These are phyloP conservation scores for Candida lessepsii DNA, from an alignment of 805 yeast species.

Conservation along the genomic window DNA sequence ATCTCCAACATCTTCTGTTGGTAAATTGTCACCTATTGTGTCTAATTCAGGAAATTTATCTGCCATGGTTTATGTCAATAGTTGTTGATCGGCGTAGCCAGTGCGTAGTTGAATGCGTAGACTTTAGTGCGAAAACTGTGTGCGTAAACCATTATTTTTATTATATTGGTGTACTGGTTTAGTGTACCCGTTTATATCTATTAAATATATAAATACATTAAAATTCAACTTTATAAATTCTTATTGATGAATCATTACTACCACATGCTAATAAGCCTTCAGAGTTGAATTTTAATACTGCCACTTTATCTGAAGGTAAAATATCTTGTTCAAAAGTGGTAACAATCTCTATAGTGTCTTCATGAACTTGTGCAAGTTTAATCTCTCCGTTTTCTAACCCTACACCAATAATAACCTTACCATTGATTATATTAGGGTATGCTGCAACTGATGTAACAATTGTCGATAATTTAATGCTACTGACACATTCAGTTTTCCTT, in stretches of 20 bases:
- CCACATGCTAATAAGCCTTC: slow-evolving; percentile 52
- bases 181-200: too few species aligned
- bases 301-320: slow-evolving; percentile 62
- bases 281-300: slow-evolving; percentile 58
- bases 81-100: slow-evolving; percentile 5
- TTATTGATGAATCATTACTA: slow-evolving; percentile 63
- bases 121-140: too few species aligned
- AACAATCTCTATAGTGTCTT: slow-evolving; percentile 25
- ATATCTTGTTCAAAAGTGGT: slow-evolving; percentile 33
- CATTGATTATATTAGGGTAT: slow-evolving; percentile 23
- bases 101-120: slow-evolving; percentile 2
- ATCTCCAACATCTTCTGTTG: slow-evolving; percentile 31
- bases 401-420: slow-evolving; percentile 44
- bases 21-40: slow-evolving; percentile 31
- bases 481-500: slow-evolving; percentile 29
- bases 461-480: slow-evolving; percentile 44
- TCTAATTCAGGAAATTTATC: slow-evolving; percentile 77
- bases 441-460: slow-evolving; percentile 72
- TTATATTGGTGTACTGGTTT: neutral
- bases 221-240: slow-evolving; percentile 32
- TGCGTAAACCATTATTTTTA: too few species aligned
- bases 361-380: slow-evolving; percentile 38
- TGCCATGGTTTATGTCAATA: slow-evolving; percentile 44
- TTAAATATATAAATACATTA: neutral
- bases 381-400: slow-evolving; percentile 75